phyloP scores from a whole-genome alignment of 495 filamentous ascomycete genomes.

The Massariosphaeria phaeospora region DNA sequence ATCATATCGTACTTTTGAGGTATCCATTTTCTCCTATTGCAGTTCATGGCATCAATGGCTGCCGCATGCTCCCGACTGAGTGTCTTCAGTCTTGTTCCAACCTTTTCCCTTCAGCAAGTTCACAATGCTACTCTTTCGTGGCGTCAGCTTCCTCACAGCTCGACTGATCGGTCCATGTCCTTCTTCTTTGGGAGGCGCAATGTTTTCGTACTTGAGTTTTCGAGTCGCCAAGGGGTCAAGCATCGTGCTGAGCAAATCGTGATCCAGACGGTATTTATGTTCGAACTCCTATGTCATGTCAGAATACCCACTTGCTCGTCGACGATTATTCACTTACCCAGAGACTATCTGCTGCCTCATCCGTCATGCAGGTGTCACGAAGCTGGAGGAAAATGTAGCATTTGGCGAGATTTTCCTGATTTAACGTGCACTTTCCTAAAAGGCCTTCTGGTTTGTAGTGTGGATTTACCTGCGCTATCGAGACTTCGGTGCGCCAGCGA shows the following conservation, averaged over 20 bases:
- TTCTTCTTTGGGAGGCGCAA: constrained; percentile 15
- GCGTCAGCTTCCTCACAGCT: constrained; percentile 24
- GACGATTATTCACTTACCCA: constrained; percentile 14
- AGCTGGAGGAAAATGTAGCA: constrained; percentile 25
- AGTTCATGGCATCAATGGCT: neutral
- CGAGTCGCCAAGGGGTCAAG: neutral
- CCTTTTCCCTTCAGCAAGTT: constrained; percentile 27
- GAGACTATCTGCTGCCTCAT: constrained; percentile 24
- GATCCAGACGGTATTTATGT: constrained; percentile 22
- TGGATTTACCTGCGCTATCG: constrained; percentile 14
- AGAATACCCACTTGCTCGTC: neutral
- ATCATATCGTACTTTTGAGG: neutral
- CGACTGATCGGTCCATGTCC: constrained; percentile 8
- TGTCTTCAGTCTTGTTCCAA: constrained; percentile 12
- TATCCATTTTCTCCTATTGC: neutral
- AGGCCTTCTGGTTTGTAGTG: constrained; percentile 6
- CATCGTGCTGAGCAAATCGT: constrained; percentile 8
- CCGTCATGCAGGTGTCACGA: constrained; percentile 8
- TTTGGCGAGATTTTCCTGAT: constrained; percentile 19
- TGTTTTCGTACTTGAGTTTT: constrained; percentile 9
- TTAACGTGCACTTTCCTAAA: constrained; percentile 4
- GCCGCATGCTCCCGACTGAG: neutral
- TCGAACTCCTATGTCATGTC: constrained; percentile 18
- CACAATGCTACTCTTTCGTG: constrained; percentile 24
- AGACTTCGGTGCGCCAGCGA: constrained; percentile 24